phyloP scores from a whole-genome alignment of 352 stramenopile species.

The Phytophthora boehmeriae region DNA sequence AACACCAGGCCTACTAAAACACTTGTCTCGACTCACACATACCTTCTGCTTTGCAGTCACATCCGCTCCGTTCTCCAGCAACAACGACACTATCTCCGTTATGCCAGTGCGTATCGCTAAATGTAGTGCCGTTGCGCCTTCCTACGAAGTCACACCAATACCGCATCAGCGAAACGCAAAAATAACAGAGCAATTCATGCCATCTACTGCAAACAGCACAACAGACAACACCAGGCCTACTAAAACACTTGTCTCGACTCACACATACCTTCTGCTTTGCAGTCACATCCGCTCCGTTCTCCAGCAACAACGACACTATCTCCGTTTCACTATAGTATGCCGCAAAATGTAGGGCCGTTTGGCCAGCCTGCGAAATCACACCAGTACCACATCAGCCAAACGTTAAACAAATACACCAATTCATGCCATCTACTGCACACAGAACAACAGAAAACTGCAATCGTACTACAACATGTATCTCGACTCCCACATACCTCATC shows the following conservation, averaged over 20 bases:
- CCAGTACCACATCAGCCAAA: background rate
- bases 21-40: background rate
- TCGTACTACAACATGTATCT: too few species aligned
- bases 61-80: background rate
- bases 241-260: too few species aligned
- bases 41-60: background rate
- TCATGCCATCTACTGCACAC: background rate
- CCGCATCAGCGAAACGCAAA: too few species aligned
- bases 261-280: too few species aligned
- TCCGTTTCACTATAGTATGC: background rate
- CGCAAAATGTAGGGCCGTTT: background rate
- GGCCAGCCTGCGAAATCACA: background rate
- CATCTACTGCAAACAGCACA: too few species aligned
- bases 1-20: background rate
- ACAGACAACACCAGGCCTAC: too few species aligned
- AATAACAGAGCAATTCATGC: too few species aligned
- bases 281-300: background rate
- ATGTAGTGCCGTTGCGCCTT: background rate
- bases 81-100: background rate
- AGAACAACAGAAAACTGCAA: background rate
- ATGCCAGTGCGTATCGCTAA: background rate
- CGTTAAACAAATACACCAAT: background rate
- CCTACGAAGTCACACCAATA: too few species aligned
- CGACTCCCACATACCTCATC: background rate
- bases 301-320: background rate